Conservation (phyloP, 2,329 filamentous ascomycete species). For the Phaeosphaeriaceae sp. region DNA sequence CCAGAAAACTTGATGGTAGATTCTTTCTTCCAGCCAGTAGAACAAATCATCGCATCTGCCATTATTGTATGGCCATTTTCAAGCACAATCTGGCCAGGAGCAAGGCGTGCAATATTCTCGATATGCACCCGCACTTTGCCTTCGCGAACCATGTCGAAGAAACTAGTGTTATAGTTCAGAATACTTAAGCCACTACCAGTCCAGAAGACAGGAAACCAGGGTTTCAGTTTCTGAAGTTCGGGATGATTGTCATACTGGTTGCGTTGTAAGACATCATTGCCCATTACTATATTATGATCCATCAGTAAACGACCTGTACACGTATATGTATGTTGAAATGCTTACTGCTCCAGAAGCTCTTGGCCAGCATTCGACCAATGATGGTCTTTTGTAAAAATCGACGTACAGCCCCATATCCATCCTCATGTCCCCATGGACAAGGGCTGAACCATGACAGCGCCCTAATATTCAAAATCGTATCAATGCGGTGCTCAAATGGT, state of each 20-base stretch:
- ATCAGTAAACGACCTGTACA: too few relatives aligned
- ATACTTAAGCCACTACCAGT: slow-evolving; percentile 62
- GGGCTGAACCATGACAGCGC: slow-evolving; percentile 75
- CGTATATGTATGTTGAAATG: not conserved
- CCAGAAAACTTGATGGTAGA: slow-evolving; percentile 10
- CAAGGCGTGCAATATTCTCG: slow-evolving; percentile 60
- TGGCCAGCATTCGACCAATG: slow-evolving; percentile 61
- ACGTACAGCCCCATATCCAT: slow-evolving; percentile 63
- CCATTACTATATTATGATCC: too few relatives aligned
- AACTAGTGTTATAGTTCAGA: slow-evolving; percentile 62
- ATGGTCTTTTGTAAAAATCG: slow-evolving; percentile 62
- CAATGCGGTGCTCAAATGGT: slow-evolving; percentile 67
- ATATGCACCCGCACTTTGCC: slow-evolving; percentile 61
- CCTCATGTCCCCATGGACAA: slow-evolving; percentile 71
- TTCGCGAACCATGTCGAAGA: slow-evolving; percentile 62
- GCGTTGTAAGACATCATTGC: slow-evolving; percentile 55
- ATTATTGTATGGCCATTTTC: slow-evolving; percentile 51
- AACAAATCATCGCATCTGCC: slow-evolving; percentile 59
- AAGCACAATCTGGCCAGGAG: slow-evolving; percentile 55
- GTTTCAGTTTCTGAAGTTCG: slow-evolving; percentile 47
- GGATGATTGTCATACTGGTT: slow-evolving; percentile 52
- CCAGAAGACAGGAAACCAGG: slow-evolving; percentile 53
- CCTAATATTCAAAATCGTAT: slow-evolving; percentile 68
- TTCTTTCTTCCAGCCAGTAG: slow-evolving; percentile 60
- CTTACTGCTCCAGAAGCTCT: slow-evolving; percentile 57